Base-by-base conservation (phyloP, 1,284 basidiomycete species). In the Trichosporon ovoides region DNA sequence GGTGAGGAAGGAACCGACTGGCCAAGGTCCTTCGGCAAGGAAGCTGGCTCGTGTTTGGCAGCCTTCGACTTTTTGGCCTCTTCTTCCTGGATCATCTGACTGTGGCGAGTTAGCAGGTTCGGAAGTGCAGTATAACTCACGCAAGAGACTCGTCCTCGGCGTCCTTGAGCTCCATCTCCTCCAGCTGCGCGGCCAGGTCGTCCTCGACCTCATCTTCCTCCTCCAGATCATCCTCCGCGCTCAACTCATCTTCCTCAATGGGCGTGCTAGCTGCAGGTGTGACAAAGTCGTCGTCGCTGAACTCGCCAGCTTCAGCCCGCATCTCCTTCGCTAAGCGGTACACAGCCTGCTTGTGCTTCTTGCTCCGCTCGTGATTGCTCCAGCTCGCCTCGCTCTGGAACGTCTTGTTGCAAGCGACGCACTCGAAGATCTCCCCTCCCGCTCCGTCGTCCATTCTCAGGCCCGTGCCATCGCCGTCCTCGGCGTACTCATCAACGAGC, bases 341-440 rank as follows among this genome's bases (percentile, higher is more conserved):
- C 16, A 95, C 85, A 60, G 91, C 89, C 75, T 89, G 91, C 73
- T 91, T 78, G 74, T 99, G 96, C 76, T 95, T 98, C 77, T 89
- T 90, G 77, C 93, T 97, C 66, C 92, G 82, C 75, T 98, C 96
- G 67, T 98, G 96, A 73, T 94, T 98, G 66, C 86, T 83, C 91
- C 94, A 98, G 16, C 92, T 89, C 0, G 91, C 90, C 71, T 97
- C 92, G 66, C 88, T 93, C 69, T 87, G 82, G 76, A 98, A 98
- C 1, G 82, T 82, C 79, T 97, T 98, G 55, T 85, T 82, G 71
- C 96, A 99, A 3, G 88, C 95, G n/a, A 98, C 87, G 69, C 96
- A 99, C 73, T 97, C 93, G 84, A 90, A 94, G 6, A 66, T 60
- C 57, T 71, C 66, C 2, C 66, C 66, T 7, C 68, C 74, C 3